Base-by-base conservation (phyloP, 352 stramenopile genomes). In the Pythium sp. region DNA sequence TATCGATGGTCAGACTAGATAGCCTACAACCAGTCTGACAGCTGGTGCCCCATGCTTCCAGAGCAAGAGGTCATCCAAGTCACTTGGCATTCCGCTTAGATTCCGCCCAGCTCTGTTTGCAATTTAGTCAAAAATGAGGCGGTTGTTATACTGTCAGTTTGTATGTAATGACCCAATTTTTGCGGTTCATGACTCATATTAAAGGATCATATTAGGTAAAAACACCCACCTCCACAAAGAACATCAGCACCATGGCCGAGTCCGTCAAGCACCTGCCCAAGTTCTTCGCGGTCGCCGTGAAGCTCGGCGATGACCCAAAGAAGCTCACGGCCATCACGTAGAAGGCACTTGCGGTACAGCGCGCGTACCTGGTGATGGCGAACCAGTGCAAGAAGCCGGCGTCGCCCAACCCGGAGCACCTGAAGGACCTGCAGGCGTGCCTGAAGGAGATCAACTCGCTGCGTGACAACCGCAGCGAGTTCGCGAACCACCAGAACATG, bases 311-410 rank as follows among this genome's bases (percentile, higher is more conserved):
- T n/a, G 92, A 94, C 61, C 86, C 94, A 24, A 64, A 81, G 59
- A 81, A 86, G 62, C 87, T 97, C 32, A 95, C 84, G 18, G 78
- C 86, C 38, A 80, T 97, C 68, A 91, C 98, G 47, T 70, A 92
- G 65, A 81, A 92, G 46, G 91, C 90, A 2, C 99, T 98, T 76
- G 77, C 71, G 9, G 90, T 86, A 9, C 91, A 98, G 74, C 91
- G 95, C 58, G 80, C 80, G 55, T 97, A 99, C 71, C 74, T 99
- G 62, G 69, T 98, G 54, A 91, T 98, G 75, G 96, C 95, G 22
- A 96, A 88, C 20, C 72, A 81, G 64, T 98, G 91, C 79, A 98
- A 99, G 80, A 97, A 98, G 77, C 97, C 91, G 12, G 81, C 84
- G 57, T 59, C 79, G 55, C 80, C 81, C 58, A 91, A 89, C 70